Evolutionary conservation across 2,329 filamentous ascomycete species (phyloP).

Genomic region (Sporothrix variecibatus): DNA sequence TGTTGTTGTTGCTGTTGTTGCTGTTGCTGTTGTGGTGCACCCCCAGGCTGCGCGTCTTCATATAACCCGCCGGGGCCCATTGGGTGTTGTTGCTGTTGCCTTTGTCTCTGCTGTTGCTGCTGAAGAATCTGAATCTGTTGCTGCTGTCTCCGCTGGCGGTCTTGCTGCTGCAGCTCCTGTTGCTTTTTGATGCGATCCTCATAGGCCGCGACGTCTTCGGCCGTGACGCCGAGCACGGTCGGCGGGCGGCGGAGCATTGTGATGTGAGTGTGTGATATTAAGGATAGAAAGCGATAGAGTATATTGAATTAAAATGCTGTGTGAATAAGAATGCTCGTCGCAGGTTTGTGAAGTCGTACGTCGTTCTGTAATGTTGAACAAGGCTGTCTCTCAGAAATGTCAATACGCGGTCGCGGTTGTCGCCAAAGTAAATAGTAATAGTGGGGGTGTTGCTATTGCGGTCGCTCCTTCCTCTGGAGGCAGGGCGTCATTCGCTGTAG

Average conservation of each 20-base stretch:
- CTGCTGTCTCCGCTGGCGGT: slow-evolving; percentile 13
- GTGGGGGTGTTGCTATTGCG: neutral
- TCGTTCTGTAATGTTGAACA: neutral
- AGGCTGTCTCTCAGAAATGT: neutral
- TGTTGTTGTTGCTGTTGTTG: neutral
- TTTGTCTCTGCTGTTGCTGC: slow-evolving; percentile 4
- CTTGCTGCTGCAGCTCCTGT: slow-evolving; percentile 25
- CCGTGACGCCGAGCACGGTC: slow-evolving; percentile 67
- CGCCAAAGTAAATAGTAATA: slow-evolving; percentile 23
- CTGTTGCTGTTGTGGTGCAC: neutral
- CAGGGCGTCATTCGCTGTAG: neutral
- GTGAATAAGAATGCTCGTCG: neutral
- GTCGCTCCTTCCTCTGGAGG: neutral
- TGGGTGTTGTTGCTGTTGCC: slow-evolving; percentile 3
- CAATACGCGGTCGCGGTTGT: slow-evolving; percentile 15
- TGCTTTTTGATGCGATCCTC: slow-evolving; percentile 56
- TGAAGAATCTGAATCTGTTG: slow-evolving; percentile 25
- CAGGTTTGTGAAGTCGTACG: too few relatives aligned
- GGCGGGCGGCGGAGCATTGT: slow-evolving; percentile 54
- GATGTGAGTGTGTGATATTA: too few relatives aligned
- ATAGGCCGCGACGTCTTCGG: slow-evolving; percentile 70
- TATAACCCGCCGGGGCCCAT: neutral
- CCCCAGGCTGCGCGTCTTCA: neutral
- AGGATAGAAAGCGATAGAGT: too few relatives aligned
- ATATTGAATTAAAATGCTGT: neutral